Percentiles rank a stretch among this genome's conserved stretches.
Evolutionary conservation across 805 yeast genomes (phyloP).

Genomic region (Debaryomyces prosopidis): DNA sequence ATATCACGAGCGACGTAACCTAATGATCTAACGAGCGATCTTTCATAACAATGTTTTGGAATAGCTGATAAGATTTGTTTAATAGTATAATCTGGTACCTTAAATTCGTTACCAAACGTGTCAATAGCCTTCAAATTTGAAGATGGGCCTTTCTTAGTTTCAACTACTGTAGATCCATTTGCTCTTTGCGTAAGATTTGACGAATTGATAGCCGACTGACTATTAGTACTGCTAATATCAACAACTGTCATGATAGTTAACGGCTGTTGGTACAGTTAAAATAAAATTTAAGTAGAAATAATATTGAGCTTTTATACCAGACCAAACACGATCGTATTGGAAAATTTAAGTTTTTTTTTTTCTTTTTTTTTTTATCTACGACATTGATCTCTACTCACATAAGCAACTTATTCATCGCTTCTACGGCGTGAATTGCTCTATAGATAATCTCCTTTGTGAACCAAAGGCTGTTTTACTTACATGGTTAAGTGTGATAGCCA

Average conservation of each 20-base stretch:
- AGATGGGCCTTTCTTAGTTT: constrained; percentile 2
- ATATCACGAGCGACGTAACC: constrained; percentile 57
- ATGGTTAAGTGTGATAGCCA: too few relatives aligned
- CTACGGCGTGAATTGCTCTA: too few relatives aligned
- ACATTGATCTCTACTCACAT: too few relatives aligned
- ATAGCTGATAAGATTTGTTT: constrained; percentile 57
- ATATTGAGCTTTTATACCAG: too few relatives aligned
- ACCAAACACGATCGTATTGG: neutral
- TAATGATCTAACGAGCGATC: constrained; percentile 50
- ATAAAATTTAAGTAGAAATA: neutral
- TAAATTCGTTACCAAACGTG: constrained; percentile 53
- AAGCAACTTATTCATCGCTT: too few relatives aligned
- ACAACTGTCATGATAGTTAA: constrained; percentile 4
- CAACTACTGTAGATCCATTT: constrained; percentile 10
- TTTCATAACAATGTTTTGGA: constrained; percentile 61
- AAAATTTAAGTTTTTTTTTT: neutral
- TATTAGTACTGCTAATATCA: constrained; percentile 2
- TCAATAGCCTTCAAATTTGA: constrained; percentile 41
- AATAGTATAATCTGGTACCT: constrained; percentile 63
- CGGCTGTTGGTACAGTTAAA: neutral
- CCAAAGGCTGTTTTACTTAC: too few relatives aligned
- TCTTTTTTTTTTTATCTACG: too few relatives aligned
- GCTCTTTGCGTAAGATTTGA: constrained; percentile 7
- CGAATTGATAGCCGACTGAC: neutral
- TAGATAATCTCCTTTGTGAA: too few relatives aligned